A percentile compares a stretch with the other conserved stretches of the same genome.
Conservation (phyloP, 495 filamentous ascomycete genomes). For the Chlorociboria aeruginascens region DNA sequence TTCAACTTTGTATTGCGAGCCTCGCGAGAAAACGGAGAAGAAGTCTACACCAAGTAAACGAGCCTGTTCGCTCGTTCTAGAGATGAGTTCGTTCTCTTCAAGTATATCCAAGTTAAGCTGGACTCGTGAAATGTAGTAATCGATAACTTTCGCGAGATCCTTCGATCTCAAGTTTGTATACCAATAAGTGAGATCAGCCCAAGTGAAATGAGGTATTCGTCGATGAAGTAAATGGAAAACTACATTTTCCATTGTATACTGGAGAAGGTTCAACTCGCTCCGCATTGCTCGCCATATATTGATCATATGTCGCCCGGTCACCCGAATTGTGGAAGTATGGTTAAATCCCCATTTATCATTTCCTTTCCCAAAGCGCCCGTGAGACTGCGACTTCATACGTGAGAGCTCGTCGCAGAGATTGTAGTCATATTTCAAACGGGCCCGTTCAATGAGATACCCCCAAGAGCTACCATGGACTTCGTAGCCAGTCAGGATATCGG, state of each 20-base stretch:
- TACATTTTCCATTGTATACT: constrained; percentile 96
- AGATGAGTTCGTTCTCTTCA: constrained; percentile 78
- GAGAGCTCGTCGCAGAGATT: constrained; percentile 85
- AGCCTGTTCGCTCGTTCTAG: constrained; percentile 89
- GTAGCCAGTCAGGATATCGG: constrained; percentile 90
- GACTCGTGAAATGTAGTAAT: constrained; percentile 67
- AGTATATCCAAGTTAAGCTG: constrained; percentile 83
- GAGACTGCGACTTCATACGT: constrained; percentile 68
- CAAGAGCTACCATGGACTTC: constrained; percentile 89
- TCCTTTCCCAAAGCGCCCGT: constrained; percentile 74
- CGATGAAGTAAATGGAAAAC: constrained; percentile 84
- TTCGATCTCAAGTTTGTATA: constrained; percentile 53
- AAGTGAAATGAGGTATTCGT: constrained; percentile 83
- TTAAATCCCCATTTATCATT: constrained; percentile 87
- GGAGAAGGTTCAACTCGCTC: constrained; percentile 74
- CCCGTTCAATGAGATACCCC: constrained; percentile 91
- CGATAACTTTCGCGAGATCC: constrained; percentile 61
- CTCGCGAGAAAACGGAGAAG: constrained; percentile 84
- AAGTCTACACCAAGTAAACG: constrained; percentile 91
- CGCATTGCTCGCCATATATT: constrained; percentile 97
- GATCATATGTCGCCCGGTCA: constrained; percentile 90
- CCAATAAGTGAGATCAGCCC: constrained; percentile 68
- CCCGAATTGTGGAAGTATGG: constrained; percentile 70
- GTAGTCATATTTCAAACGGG: constrained; percentile 74
- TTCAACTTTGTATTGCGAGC: constrained; percentile 97